Evolutionary conservation across 345 rosid species (phyloP).

Genomic region (Ceriops zippeliana): DNA sequence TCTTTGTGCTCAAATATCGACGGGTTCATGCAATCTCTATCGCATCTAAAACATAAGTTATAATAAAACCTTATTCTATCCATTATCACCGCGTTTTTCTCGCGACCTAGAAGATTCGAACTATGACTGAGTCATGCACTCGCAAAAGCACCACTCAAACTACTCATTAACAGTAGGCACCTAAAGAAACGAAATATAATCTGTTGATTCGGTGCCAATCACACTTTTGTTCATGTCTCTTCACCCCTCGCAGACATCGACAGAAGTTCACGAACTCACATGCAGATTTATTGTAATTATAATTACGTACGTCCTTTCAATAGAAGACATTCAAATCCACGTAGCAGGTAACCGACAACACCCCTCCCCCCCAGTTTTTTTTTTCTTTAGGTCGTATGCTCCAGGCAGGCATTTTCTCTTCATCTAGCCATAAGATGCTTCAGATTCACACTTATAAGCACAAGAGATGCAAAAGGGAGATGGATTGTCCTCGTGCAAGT

Average conservation of each 20-base stretch:
- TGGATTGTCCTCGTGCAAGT: slow-evolving; percentile 8
- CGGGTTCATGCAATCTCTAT: no score
- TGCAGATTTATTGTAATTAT: not conserved
- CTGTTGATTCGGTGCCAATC: slow-evolving; percentile 2
- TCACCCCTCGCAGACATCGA: not conserved
- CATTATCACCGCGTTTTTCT: no score
- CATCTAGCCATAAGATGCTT: slow-evolving; percentile 22
- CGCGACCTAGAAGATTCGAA: no score
- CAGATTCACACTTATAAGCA: not conserved
- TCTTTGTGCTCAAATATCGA: no score
- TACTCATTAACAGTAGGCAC: not conserved
- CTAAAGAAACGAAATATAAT: not conserved
- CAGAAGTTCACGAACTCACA: not conserved
- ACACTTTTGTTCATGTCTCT: not conserved
- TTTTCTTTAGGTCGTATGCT: not conserved
- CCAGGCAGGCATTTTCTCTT: slow-evolving; percentile 11
- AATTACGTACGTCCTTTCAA: not conserved
- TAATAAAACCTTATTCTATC: no score
- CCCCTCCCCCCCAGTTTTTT: no score
- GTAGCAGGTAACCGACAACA: slow-evolving; percentile 10
- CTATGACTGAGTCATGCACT: no score
- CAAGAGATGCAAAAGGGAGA: slow-evolving; percentile 11
- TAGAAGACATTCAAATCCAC: slow-evolving; percentile 18
- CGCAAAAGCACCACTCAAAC: not conserved
- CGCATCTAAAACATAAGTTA: no score